Evolutionary conservation across 495 filamentous ascomycete genomes (phyloP), one percentile per base, ranked within the genome.

Genomic region (Penicillium cataractarum): DNA sequence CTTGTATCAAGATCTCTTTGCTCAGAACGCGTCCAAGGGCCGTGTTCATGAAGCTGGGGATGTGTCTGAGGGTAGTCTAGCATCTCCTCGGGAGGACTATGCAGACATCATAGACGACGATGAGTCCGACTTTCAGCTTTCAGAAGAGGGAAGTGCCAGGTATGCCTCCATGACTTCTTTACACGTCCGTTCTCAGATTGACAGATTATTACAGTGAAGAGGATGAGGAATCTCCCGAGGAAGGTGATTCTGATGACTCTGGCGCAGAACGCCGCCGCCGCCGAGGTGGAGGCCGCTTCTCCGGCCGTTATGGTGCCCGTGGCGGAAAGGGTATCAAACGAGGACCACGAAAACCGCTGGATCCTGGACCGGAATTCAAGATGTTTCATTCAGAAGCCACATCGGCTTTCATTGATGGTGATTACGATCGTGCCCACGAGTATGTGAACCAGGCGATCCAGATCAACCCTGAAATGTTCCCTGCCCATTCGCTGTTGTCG

Each of bases 391-490:
- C 83, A n/a, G 75, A 86, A 67, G 91, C 92, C 7, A 89, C 85
- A 27, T 82, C 86, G 29, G 86, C 88, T 2, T 94, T 89, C 71
- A 84, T 92, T 62, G 80, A 85, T 55, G 80, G 82, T 12, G 80
- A 90, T 48, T 87, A 88, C 69, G 85, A 87, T 29, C 77, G 81
- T 37, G 89, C 92, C 12, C 79, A 86, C 32, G 77, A 86, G 2
- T 78, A 84, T 48, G 84, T 89, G 12, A 78, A 82, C 51, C 84
- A 87, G 68, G 90, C 92, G 12, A 87, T 96, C 55, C 84, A 90
- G 59, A 82, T 88, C 66, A 96, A 97, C 69, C 90, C 90, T 15
- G 93, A 96, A 71, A 91, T 92, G 58, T 89, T 90, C 63, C 81
- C 85, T 22, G 89, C 92, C 29, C 92, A 94, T 83, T 86, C 84